Conservation (phyloP, 2,329 filamentous ascomycete species). For the Aspergillus japonicus region DNA sequence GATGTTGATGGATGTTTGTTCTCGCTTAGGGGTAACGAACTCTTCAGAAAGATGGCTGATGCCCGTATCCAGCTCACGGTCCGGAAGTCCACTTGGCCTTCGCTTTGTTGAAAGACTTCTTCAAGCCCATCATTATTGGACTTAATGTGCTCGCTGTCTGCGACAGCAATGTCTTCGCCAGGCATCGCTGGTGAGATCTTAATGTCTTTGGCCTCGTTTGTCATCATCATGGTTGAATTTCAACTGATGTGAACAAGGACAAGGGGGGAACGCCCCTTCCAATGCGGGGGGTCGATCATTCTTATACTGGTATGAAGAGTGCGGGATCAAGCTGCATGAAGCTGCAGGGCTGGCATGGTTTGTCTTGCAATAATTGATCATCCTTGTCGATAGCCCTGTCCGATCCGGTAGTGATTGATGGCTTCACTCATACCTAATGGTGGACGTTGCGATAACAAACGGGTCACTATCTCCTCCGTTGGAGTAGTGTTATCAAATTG, state of each 20-base stretch:
- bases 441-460: not conserved
- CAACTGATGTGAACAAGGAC: not conserved
- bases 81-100: constrained; percentile 53
- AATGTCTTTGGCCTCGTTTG: constrained; percentile 11
- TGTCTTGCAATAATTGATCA: not conserved
- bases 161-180: constrained; percentile 27
- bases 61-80: constrained; percentile 55
- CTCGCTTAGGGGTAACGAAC: constrained; percentile 16
- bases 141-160: constrained; percentile 25
- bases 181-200: constrained; percentile 4
- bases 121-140: constrained; percentile 16
- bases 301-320: not conserved
- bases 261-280: not conserved
- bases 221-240: constrained; percentile 1
- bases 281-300: not conserved
- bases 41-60: constrained; percentile 54
- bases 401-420: not conserved
- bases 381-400: not conserved
- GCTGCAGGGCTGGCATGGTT: not conserved
- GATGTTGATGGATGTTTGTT: too few relatives aligned
- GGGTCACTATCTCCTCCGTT: not conserved
- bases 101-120: constrained; percentile 53
- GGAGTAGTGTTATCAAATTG: not conserved
- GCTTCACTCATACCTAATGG: not conserved
- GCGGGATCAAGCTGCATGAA: not conserved